These are phyloP conservation scores for Microbotryum saponariae DNA, from an alignment of 1,284 basidiomycete species.

Conservation along the genomic window DNA sequence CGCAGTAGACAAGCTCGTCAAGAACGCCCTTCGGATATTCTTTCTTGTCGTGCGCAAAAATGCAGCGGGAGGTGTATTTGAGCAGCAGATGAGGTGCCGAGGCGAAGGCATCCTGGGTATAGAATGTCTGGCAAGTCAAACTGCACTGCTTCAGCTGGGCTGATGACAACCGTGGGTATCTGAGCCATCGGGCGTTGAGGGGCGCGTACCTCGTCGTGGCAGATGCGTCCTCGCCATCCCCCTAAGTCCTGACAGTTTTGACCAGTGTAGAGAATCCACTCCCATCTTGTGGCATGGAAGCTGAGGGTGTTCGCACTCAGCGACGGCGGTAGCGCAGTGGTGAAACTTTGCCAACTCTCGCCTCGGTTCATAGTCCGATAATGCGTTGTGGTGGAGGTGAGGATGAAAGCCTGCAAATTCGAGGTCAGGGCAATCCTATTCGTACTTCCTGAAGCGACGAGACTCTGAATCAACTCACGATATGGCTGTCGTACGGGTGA, in stretches of 20 bases:
- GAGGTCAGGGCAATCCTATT: not conserved
- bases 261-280: conserved; percentile 74
- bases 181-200: not conserved
- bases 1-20: conserved; percentile 70
- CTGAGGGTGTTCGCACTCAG: conserved; percentile 58
- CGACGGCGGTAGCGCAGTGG: conserved; percentile 57
- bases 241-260: conserved; percentile 56
- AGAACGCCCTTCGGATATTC: conserved; percentile 68
- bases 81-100: conserved; percentile 55
- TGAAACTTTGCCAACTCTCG: conserved; percentile 71
- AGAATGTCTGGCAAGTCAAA: conserved; percentile 54
- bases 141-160: not conserved
- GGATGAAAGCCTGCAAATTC: conserved; percentile 63
- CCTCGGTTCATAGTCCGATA: conserved; percentile 81
- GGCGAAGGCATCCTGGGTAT: conserved; percentile 73
- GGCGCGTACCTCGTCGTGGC: conserved; percentile 62
- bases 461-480: conserved; percentile 49
- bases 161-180: not conserved
- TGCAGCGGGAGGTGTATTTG: conserved; percentile 62
- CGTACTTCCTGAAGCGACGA: not conserved
- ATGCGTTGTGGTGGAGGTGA: conserved; percentile 63
- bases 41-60: conserved; percentile 74
- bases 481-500: conserved; percentile 74
- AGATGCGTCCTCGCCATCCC: conserved; percentile 54
- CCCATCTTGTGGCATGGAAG: conserved; percentile 63